Conservation (phyloP, 73 alveolate genomes). For the Durusdinium trenchii region DNA sequence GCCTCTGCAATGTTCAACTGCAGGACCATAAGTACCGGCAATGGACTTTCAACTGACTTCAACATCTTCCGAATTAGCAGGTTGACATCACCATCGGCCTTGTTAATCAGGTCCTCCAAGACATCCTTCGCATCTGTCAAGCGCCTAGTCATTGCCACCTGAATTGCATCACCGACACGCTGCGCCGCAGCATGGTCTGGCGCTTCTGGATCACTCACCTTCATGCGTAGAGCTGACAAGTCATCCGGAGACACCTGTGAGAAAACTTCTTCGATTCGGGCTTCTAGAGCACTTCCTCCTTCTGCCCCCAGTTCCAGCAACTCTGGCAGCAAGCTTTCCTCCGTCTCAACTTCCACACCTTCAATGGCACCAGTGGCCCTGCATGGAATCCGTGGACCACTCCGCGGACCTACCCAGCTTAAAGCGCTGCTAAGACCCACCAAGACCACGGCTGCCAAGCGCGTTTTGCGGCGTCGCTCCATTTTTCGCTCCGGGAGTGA, state of each 20-base stretch:
- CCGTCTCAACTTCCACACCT: too few relatives aligned
- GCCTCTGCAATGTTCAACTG: slow-evolving; percentile 62
- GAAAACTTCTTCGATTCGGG: background rate
- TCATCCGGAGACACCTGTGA: slow-evolving; percentile 22
- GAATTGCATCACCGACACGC: slow-evolving; percentile 53
- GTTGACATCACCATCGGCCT: slow-evolving; percentile 64
- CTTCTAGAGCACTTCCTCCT: background rate
- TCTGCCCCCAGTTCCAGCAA: background rate
- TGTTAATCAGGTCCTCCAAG: background rate
- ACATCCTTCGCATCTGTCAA: slow-evolving; percentile 16
- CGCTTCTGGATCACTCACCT: slow-evolving; percentile 34
- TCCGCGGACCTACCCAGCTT: too few relatives aligned
- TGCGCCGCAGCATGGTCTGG: slow-evolving; percentile 49
- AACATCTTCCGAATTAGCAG: slow-evolving; percentile 44
- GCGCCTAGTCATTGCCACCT: slow-evolving; percentile 12
- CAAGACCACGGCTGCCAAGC: too few relatives aligned
- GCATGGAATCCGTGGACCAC: too few relatives aligned
- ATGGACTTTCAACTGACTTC: slow-evolving; percentile 30
- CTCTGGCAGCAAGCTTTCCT: slow-evolving; percentile 26
- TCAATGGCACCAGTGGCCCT: too few relatives aligned
- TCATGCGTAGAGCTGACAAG: background rate
- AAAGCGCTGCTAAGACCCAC: too few relatives aligned
- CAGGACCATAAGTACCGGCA: slow-evolving; percentile 58
- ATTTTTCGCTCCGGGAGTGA: too few relatives aligned
- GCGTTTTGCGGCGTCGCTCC: too few relatives aligned